Base-by-base conservation (phyloP, 1,284 basidiomycete genomes). In the Boletus hoseneyae region DNA sequence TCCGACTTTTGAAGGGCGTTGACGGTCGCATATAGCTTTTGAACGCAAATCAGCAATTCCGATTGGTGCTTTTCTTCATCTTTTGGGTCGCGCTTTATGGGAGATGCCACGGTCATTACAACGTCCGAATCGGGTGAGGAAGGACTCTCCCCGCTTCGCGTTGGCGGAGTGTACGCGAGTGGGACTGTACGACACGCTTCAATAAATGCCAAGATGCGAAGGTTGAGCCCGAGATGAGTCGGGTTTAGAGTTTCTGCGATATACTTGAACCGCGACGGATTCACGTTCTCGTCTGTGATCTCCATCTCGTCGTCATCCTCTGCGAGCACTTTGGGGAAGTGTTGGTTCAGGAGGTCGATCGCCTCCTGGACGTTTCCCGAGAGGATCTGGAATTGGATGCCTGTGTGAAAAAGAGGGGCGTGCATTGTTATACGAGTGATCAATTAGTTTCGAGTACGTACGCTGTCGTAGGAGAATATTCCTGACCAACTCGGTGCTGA, bases 151-250 rank as follows among this genome's bases (percentile, higher is more conserved):
- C 19, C 5, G 33, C 29, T 23, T 30, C 27, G 50, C 27, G 13
- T 30, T 3, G 46, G 53, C 4, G 63, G 47, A 2, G 21, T 38
- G 58, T 78, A 79, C 4, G 70, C 68, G 3, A 90, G 73, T 12
- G 87, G 83, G 4, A 80, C 66, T 0, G 86, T 84, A 30, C 92
- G 83, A 54, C 88, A 84, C 8, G 84, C 77, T 66, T 95, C 92
- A 58, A 90, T 83, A 69, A 93, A 94, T 0, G 81, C 79, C 40
- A 88, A 82, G 33, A 94, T 87, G 57, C 87, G 87, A 42, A 95
- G 78, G 60, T 94, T 93, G 56, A 95, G 78, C 33, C 76, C 73
- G 41, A 95, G 74, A 60, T 92, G 89, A 2, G 74, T 70, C 15
- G 90, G 86, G 42, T 89, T 77, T 8, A 85, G 80, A 2, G 77